Evolutionary conservation across 257 asterid genomes (phyloP).

Genomic region (Haberlea rhodopensis): DNA sequence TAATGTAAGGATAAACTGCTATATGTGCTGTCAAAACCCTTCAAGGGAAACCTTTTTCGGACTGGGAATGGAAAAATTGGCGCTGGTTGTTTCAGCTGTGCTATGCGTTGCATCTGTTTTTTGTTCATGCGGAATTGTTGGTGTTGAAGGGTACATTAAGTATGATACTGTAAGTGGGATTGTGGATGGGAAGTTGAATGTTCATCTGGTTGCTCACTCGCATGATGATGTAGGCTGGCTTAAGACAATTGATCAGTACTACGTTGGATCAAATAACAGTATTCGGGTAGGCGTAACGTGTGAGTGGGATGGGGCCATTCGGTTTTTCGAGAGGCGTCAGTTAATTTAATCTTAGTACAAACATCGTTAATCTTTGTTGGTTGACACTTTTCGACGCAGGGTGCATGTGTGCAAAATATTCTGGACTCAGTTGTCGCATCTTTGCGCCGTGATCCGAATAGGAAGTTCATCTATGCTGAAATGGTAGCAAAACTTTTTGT

Average conservation of each 20-base stretch:
- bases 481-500: slow-evolving; percentile 45
- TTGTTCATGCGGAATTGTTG: slow-evolving; percentile 32
- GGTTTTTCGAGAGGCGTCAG: not conserved
- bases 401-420: slow-evolving; percentile 77
- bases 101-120: slow-evolving; percentile 31
- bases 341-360: not conserved
- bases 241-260: slow-evolving; percentile 88
- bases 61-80: slow-evolving; percentile 32
- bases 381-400: slow-evolving; percentile 46
- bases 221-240: slow-evolving; percentile 98
- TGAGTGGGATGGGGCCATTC: not conserved
- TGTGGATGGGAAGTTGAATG: slow-evolving; percentile 75
- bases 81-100: slow-evolving; percentile 26
- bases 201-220: slow-evolving; percentile 84
- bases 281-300: slow-evolving; percentile 50
- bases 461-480: slow-evolving; percentile 83
- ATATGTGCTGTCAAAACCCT: slow-evolving; percentile 8
- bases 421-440: slow-evolving; percentile 75
- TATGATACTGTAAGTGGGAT: slow-evolving; percentile 60
- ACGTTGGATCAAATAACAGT: slow-evolving; percentile 75
- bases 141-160: slow-evolving; percentile 38
- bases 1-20: not conserved
- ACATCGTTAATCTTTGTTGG: not conserved
- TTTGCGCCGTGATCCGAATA: slow-evolving; percentile 56
- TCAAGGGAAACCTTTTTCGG: slow-evolving; percentile 16